Evolutionary conservation across 139 green algal species (phyloP).

Genomic region (Picochlorum sp.): DNA sequence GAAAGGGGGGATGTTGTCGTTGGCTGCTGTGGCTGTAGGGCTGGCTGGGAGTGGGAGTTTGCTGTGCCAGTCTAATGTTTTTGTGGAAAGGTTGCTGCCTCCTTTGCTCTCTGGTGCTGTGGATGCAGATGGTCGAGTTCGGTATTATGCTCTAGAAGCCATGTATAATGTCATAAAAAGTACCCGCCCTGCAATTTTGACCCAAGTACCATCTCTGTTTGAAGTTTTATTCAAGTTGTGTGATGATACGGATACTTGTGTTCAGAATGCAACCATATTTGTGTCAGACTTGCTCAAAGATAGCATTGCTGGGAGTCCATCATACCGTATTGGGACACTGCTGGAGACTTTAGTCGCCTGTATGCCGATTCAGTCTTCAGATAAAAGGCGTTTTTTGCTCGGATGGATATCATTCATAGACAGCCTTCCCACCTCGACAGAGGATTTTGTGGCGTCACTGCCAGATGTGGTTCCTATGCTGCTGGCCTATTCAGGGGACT

Average conservation of each 20-base stretch:
- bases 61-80: background rate
- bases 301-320: constrained; percentile 39
- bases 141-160: constrained; percentile 91
- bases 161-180: constrained; percentile 97
- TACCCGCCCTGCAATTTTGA: constrained; percentile 66
- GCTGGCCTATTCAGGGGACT: constrained; percentile 76
- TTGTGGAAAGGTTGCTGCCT: constrained; percentile 65
- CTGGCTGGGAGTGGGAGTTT: constrained; percentile 33
- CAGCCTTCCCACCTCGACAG: constrained; percentile 65
- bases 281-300: constrained; percentile 90
- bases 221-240: constrained; percentile 84
- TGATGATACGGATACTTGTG: constrained; percentile 61
- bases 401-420: constrained; percentile 78
- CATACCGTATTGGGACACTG: constrained; percentile 60
- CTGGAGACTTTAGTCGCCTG: constrained; percentile 72
- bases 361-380: constrained; percentile 68
- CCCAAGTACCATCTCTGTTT: constrained; percentile 85
- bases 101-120: constrained; percentile 75
- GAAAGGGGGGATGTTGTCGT: constrained; percentile 88
- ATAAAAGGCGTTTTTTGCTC: constrained; percentile 75
- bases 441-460: constrained; percentile 75
- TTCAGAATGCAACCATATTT: constrained; percentile 86
- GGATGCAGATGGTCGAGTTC: constrained; percentile 73
- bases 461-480: constrained; percentile 82
- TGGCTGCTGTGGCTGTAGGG: constrained; percentile 83